Conservation (phyloP, 164 flowering plant genomes). For the grape (Vitis vinifera) region DNA sequence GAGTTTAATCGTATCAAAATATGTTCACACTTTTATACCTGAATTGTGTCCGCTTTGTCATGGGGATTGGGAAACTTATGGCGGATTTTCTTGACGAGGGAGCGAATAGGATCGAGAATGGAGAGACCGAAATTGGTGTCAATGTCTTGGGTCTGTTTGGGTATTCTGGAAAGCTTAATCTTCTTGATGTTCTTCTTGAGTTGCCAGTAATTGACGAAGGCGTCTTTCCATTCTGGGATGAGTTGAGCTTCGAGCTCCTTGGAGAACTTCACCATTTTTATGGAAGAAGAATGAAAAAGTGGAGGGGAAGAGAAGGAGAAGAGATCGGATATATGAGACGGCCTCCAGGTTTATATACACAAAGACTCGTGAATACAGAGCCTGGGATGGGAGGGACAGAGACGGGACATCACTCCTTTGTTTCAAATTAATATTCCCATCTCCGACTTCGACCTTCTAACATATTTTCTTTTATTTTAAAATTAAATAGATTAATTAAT, state of each 20-base stretch:
- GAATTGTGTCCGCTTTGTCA: conserved; percentile 28
- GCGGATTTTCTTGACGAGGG: conserved; percentile 15
- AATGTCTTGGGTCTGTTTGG: conserved; percentile 18
- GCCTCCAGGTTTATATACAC: no score
- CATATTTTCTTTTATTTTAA: no score
- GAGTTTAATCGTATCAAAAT: no score
- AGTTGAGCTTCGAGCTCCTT: conserved; percentile 96
- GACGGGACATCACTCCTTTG: no score
- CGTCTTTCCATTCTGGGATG: conserved; percentile 97
- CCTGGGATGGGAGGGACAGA: no score
- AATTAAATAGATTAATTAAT: no score
- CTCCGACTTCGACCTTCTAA: no score
- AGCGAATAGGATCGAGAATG: conserved; percentile 59
- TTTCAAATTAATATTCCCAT: no score
- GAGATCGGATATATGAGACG: not conserved
- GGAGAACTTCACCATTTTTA: conserved; percentile 92
- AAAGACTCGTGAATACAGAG: no score
- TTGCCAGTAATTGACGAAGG: conserved; percentile 88
- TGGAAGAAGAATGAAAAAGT: not conserved
- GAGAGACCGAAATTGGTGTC: conserved; percentile 44
- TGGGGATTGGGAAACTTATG: conserved; percentile 1
- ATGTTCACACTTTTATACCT: conserved; percentile 22
- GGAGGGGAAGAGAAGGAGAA: not conserved
- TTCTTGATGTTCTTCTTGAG: conserved; percentile 84
- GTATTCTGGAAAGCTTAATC: conserved; percentile 51